Base-by-base conservation (phyloP, 2,329 filamentous ascomycete species). In the Talaromyces atroroseus region DNA sequence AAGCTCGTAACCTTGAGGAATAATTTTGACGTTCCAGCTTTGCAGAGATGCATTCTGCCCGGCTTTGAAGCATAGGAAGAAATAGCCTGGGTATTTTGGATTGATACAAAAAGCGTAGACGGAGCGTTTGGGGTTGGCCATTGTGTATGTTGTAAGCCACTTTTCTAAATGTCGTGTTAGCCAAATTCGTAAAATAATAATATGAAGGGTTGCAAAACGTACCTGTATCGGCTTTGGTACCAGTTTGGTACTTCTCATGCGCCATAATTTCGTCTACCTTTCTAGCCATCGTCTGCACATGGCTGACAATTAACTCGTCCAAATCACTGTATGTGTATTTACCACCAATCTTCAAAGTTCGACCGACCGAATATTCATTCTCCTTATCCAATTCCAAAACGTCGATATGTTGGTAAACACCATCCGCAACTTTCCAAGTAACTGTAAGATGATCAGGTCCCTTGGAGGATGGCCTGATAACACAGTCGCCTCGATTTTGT, bases 51-150 rank as follows among this genome's bases (percentile, higher is more conserved):
- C 88, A 49, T 81, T 79, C 64, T 86, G 82, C 59, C 89, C 92
- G 23, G 91, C 90, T 77, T 97, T 97, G 84, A 96, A 99, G 77
- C 91, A 95, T 42, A 99, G 82, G 77, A 85, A 88, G 76, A 99
- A 99, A 78, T 96, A 96, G 34, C 94, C 94, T 0, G 94, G 89
- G 69, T 92, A 88, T 73, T 92, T 92, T 34, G 87, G 82, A 70
- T 97, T 91, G 69, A 96, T 86, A 80, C 92, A 97, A 80, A 99
- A 97, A 47, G 90, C 89, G 72, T 99, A 99, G 63, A 90, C 89
- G 60, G 89, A 95, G 60, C 92, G 89, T 69, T 87, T 92, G 11
- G 94, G 92, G 72, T 99, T 97, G 71, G 94, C 94, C 70, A 94
- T 88, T 66, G 92, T 94, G 76, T 97, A 99, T 11, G 91, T 96